Evolutionary conservation across 495 filamentous ascomycete species (phyloP), one percentile per base, ranked within the genome.

Genomic region (Sabuloglossum arenarium): DNA sequence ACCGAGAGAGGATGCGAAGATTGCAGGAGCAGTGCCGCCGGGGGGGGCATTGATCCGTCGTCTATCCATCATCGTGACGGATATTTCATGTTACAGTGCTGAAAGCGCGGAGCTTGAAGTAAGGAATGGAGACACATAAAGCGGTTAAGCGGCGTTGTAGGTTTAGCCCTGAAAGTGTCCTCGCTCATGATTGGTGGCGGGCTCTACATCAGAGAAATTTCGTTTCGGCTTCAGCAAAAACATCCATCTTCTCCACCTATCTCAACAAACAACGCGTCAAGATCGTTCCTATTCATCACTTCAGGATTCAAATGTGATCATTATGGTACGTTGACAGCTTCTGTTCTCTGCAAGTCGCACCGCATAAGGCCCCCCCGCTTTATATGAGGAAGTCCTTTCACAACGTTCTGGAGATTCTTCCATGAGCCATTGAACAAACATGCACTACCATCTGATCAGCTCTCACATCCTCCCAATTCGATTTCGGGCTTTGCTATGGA

Each of bases 381-480:
- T 65, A 56, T 60, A 79, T 79, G 81, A 85, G 70, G 82, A 85
- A 75, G 76, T 10, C 56, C 63, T 66, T 70, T 73, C 63, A 67
- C 57, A 67, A 69, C 68, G 76, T 77, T 79, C 71, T 67, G 80
- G 88, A 77, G 82, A 95, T 76, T 69, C 72, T 67, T 58, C 61
- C 78, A 79, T 89, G 90, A 89, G 84, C 88, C 85, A 73, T 73
- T 72, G 82, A 85, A 91, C 83, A 82, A n/a, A 93, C 89, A 97
- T 97, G 90, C 90, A 97, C 81, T 83, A 97, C 90, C 90, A 94
- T 95, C 90, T 97, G 90, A 97, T 24, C 19, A 43, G 3, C 53
- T 16, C 30, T 9, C 16, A 30, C 28, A 8, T 4, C 51, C 31
- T 19, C 53, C 19, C 53, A 37, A 19, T 27, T 54, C 29, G 4